Percentiles rank a stretch among this genome's conserved stretches.
Evolutionary conservation across 2,329 filamentous ascomycete genomes (phyloP).

Genomic region (Rhinocladiella mackenziei): DNA sequence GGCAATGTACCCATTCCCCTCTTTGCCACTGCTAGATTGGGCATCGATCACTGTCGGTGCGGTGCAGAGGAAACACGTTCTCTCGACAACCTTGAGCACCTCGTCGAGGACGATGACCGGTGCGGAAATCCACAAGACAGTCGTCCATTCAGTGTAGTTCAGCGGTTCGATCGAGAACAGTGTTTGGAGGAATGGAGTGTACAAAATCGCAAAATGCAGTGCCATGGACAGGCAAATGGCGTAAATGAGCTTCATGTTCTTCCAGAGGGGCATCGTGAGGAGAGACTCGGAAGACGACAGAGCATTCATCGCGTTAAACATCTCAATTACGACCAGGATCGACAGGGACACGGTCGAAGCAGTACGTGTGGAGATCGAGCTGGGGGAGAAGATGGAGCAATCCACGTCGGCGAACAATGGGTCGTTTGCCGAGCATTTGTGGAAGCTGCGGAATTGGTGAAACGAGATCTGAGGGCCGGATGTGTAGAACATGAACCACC

Average conservation of each 20-base stretch:
- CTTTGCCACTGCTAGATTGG: background rate
- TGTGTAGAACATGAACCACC: constrained; percentile 98
- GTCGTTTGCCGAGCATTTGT: constrained; percentile 64
- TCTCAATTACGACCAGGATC: constrained; percentile 92
- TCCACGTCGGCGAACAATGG: constrained; percentile 81
- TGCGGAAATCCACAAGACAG: constrained; percentile 79
- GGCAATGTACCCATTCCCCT: constrained; percentile 17
- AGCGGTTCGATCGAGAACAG: constrained; percentile 90
- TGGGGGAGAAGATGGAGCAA: constrained; percentile 84
- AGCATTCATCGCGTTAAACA: constrained; percentile 99
- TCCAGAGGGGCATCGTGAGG: constrained; percentile 89
- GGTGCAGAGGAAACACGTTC: constrained; percentile 52
- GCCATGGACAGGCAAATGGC: constrained; percentile 91
- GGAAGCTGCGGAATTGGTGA: constrained; percentile 87
- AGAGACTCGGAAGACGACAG: constrained; percentile 93
- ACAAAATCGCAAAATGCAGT: constrained; percentile 89
- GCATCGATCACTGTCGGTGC: background rate
- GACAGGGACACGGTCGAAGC: constrained; percentile 92
- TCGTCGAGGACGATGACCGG: constrained; percentile 90
- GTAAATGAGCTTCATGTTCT: constrained; percentile 97
- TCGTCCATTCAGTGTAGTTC: constrained; percentile 83
- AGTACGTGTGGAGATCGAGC: constrained; percentile 68
- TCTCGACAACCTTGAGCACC: constrained; percentile 72
- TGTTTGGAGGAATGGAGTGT: constrained; percentile 80
- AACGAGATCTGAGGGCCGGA: constrained; percentile 88